Evolutionary conservation across 176 grass and related monocot species (phyloP).

Genomic region (Rhynchospora breviuscula): DNA sequence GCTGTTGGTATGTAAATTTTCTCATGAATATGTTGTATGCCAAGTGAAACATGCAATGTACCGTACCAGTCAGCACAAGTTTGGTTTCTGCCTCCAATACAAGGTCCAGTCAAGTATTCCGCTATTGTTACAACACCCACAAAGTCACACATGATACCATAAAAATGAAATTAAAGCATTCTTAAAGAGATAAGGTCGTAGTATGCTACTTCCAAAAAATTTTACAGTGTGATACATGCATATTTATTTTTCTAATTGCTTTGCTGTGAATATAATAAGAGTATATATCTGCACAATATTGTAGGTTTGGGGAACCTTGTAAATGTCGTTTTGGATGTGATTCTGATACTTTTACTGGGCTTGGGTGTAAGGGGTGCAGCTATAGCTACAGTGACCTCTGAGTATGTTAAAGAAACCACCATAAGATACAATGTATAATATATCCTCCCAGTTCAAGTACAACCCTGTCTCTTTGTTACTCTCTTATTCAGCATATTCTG

Average conservation of each 20-base stretch:
- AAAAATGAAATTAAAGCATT: neutral
- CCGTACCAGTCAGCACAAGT: neutral
- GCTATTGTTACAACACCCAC: neutral
- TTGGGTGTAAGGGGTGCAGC: constrained; percentile 87
- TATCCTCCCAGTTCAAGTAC: constrained; percentile 27
- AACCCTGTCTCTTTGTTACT: constrained; percentile 1
- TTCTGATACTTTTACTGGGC: constrained; percentile 79
- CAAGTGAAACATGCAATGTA: neutral
- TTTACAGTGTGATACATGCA: neutral
- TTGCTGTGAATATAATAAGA: neutral
- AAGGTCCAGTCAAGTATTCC: neutral
- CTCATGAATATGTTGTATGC: neutral
- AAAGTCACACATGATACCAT: neutral
- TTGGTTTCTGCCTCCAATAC: neutral
- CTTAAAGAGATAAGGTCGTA: neutral
- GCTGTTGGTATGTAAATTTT: constrained; percentile 55
- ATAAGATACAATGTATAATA: constrained; percentile 27
- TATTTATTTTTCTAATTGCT: neutral
- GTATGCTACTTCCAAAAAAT: neutral
- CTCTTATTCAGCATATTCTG: neutral
- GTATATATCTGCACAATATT: neutral
- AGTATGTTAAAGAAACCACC: constrained; percentile 54
- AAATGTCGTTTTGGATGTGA: constrained; percentile 67
- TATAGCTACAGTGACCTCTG: constrained; percentile 75
- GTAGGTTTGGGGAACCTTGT: constrained; percentile 80